These are phyloP conservation scores for Schoenoplectus tabernaemontani DNA, from an alignment of 202 grass and related monocot species.

Conservation along the genomic window DNA sequence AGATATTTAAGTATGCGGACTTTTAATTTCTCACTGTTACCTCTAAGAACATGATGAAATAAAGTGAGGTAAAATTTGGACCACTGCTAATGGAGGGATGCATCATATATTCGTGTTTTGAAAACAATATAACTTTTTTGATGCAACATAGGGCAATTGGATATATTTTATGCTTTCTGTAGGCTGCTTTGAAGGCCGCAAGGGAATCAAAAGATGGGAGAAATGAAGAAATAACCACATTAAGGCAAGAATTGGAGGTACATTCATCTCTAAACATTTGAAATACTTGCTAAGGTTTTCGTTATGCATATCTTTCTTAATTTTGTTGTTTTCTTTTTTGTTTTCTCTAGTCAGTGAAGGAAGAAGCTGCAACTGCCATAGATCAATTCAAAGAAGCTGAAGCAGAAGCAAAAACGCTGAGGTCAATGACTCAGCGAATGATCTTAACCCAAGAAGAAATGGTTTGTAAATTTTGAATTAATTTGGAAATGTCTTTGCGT, in stretches of 20 bases:
- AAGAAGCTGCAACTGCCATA: slow-evolving; percentile 52
- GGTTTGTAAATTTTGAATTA: slow-evolving; percentile 36
- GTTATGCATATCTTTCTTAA: slow-evolving; percentile 15
- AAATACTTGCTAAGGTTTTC: slow-evolving; percentile 19
- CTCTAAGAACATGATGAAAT: neutral
- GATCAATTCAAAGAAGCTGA: slow-evolving; percentile 84
- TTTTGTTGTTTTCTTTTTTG: slow-evolving; percentile 1
- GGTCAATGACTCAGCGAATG: slow-evolving; percentile 92
- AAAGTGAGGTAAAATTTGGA: neutral
- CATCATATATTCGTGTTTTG: neutral
- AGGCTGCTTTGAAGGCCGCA: slow-evolving; percentile 80
- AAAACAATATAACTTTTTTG: neutral
- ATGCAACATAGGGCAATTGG: neutral
- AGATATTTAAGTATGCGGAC: neutral
- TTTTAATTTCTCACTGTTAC: neutral
- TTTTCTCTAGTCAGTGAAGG: slow-evolving; percentile 73
- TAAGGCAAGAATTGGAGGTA: slow-evolving; percentile 84
- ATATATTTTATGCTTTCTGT: slow-evolving; percentile 5
- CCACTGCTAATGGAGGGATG: neutral
- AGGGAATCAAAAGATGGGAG: slow-evolving; percentile 81
- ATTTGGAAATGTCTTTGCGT: slow-evolving; percentile 26
- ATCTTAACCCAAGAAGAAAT: slow-evolving; percentile 97
- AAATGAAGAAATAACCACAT: slow-evolving; percentile 60
- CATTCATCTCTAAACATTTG: slow-evolving; percentile 4
- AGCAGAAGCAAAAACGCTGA: slow-evolving; percentile 68